Percentiles rank a stretch among this genome's conserved stretches.
Conservation (phyloP, 306 rosid species). For the Vachellia pachyceras region DNA sequence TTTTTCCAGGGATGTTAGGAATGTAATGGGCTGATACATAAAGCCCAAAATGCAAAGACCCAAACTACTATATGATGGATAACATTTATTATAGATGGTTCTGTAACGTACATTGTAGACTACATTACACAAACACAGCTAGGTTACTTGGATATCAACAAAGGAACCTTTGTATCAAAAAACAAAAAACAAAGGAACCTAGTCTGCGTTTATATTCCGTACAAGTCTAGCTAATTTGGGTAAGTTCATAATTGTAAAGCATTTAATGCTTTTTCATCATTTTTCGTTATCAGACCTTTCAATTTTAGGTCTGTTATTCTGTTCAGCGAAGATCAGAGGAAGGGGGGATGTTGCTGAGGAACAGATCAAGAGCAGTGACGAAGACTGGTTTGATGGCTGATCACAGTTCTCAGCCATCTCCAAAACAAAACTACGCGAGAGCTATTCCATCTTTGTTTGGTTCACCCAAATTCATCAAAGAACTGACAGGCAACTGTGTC, state of each 20-base stretch:
- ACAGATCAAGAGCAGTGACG: constrained; percentile 78
- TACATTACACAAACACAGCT: no score
- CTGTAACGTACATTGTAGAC: no score
- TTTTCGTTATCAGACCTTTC: constrained; percentile 8
- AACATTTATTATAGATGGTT: no score
- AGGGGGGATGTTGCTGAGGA: constrained; percentile 72
- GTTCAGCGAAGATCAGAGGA: neutral
- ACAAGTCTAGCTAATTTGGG: constrained; percentile 7
- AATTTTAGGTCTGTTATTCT: constrained; percentile 18
- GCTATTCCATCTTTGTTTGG: constrained; percentile 59
- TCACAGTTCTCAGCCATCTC: constrained; percentile 59
- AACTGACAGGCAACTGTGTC: constrained; percentile 54
- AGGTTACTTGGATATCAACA: no score
- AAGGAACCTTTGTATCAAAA: no score
- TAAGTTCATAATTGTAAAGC: constrained; percentile 19
- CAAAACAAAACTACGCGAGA: constrained; percentile 42
- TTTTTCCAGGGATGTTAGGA: neutral
- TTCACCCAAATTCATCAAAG: constrained; percentile 67
- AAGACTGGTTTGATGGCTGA: constrained; percentile 86
- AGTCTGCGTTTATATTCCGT: neutral
- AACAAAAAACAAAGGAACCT: no score
- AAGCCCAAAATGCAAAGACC: no score
- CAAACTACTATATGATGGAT: no score
- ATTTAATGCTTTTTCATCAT: neutral
- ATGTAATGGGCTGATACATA: no score